Conservation (phyloP, 1,284 basidiomycete species). For the Melanopsichium pennsylvanicum region DNA sequence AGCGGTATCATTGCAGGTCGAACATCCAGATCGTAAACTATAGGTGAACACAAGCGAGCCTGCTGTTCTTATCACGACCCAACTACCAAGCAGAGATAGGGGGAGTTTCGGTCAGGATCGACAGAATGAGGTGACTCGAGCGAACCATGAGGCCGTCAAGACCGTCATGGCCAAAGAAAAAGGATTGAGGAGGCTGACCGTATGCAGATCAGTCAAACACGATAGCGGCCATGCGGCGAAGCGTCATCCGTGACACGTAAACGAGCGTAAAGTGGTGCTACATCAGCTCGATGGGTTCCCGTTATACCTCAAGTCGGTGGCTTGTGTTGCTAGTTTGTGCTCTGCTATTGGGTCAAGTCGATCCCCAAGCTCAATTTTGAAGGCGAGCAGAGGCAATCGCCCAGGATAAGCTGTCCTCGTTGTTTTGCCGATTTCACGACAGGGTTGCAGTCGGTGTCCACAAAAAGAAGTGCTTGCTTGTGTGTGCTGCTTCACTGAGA, state of each 20-base stretch:
- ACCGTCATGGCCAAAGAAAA: slow-evolving; percentile 11
- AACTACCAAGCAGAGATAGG: too few relatives aligned
- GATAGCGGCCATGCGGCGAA: slow-evolving; percentile 12
- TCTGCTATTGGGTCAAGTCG: slow-evolving; percentile 6
- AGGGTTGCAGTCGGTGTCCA: not conserved
- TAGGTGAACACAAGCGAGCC: too few relatives aligned
- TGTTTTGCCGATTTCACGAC: not conserved
- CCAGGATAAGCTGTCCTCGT: slow-evolving; percentile 7
- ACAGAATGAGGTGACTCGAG: not conserved
- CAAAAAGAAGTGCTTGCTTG: too few relatives aligned
- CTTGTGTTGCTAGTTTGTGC: not conserved
- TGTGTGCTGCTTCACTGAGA: too few relatives aligned
- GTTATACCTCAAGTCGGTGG: too few relatives aligned
- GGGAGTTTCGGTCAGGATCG: too few relatives aligned
- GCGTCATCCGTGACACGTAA: slow-evolving; percentile 3
- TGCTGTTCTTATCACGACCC: too few relatives aligned
- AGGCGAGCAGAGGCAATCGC: not conserved
- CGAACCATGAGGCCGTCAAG: slow-evolving; percentile 19
- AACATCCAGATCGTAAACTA: too few relatives aligned
- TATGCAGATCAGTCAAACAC: not conserved
- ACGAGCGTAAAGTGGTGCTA: not conserved
- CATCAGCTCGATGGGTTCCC: too few relatives aligned
- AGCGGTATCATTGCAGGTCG: too few relatives aligned
- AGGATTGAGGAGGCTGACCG: too few relatives aligned
- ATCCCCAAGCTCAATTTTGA: not conserved